Evolutionary conservation across 495 filamentous ascomycete genomes (phyloP), one percentile per base, ranked within the genome.

Genomic region (Hypoxylon crocopeplum): DNA sequence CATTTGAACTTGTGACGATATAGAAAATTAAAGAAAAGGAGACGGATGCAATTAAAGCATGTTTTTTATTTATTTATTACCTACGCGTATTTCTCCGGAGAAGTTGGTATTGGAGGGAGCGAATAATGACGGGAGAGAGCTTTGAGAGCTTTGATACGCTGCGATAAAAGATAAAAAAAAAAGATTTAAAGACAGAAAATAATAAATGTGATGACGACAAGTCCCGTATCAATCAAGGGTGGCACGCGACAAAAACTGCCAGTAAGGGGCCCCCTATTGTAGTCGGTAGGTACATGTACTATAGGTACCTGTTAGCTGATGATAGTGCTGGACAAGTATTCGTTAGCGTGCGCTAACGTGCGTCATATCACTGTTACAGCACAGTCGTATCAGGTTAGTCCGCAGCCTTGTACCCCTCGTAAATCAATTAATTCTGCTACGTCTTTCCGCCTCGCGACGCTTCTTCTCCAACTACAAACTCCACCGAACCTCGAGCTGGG

Each of bases 11-110:
- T n/a, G n/a, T n/a, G n/a, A n/a, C n/a, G n/a, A 52, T 63, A 20
- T 4, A 17, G 19, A 21, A 25, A 32, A 13, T 2, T 39, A 15
- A 45, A 4, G 27, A 49, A 45, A 54, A 50, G 17, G 45, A 42
- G 24, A 22, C 38, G 24, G 34, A 5, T 40, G 5, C 36, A 16
- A 11, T 53, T 46, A 63, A 52, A 32, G 33, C 56, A 59, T 52
- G 41, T 44, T 57, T 56, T 12, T 47, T 48, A 30, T 19, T 37
- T 48, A 48, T 44, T 50, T 25, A 59, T 47, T 54, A 49, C 60
- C 48, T 63, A 53, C 40, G 54, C 20, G 34, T 58, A 44, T 58
- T 48, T 57, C 53, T 46, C 48, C 53, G 53, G 37, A 41, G 24
- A 40, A 10, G 52, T 17, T 51, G 47, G 40, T 34, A 50, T 51